phyloP scores from a whole-genome alignment of 768 basidiomycete species.

The Rhodotorula graminis region DNA sequence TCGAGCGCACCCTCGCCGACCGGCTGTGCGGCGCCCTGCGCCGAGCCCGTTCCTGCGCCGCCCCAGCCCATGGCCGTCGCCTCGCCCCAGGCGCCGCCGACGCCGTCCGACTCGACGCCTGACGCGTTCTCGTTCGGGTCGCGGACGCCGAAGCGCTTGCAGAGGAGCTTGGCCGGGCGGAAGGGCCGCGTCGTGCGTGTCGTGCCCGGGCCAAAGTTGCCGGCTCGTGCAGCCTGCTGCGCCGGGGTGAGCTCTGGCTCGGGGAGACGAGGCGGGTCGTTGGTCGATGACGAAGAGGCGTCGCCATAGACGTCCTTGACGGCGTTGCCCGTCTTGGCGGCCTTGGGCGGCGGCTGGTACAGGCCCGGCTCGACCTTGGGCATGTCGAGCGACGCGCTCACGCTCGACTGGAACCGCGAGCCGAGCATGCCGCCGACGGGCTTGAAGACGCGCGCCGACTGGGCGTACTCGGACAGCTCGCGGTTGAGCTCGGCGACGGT shows the following conservation, averaged over 20 bases:
- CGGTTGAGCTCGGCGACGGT: constrained; percentile 65
- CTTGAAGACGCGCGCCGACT: constrained; percentile 82
- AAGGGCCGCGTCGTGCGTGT: constrained; percentile 71
- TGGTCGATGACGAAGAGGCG: not conserved
- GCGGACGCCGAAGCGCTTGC: constrained; percentile 88
- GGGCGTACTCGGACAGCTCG: constrained; percentile 79
- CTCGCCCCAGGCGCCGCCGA: constrained; percentile 30
- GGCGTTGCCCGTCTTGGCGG: not conserved
- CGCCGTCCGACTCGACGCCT: constrained; percentile 19
- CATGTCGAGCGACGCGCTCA: constrained; percentile 47
- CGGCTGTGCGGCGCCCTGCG: constrained; percentile 20
- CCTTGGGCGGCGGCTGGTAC: constrained; percentile 43
- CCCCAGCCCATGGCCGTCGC: constrained; percentile 14
- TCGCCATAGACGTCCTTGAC: constrained; percentile 12
- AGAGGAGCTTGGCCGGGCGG: constrained; percentile 77
- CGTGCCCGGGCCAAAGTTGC: constrained; percentile 78
- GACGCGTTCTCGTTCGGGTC: constrained; percentile 65
- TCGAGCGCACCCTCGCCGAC: constrained; percentile 38
- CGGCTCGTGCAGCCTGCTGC: constrained; percentile 71
- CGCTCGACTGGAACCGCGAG: constrained; percentile 80
- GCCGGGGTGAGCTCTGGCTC: constrained; percentile 59
- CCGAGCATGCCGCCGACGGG: constrained; percentile 91
- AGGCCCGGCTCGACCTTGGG: constrained; percentile 45
- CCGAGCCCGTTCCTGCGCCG: constrained; percentile 7
- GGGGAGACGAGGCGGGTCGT: not conserved